Conservation (phyloP, 192 early-diverging fungal genomes). For the Coemansia aciculifera region DNA sequence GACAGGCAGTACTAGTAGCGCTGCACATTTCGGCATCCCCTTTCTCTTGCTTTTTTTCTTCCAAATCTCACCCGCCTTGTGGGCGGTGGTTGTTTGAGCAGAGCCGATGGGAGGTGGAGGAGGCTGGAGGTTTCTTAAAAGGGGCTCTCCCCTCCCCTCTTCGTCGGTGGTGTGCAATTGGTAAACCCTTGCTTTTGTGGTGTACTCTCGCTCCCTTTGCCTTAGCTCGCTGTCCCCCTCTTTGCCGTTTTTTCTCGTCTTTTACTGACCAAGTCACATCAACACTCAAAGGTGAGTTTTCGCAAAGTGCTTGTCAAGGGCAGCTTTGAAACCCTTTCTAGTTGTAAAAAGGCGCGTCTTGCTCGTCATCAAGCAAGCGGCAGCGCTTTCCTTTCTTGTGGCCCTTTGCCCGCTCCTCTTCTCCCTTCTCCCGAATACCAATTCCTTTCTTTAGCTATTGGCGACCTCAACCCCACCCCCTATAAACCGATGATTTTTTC, state of each 20-base stretch:
- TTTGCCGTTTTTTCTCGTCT: neutral
- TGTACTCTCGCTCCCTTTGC: neutral
- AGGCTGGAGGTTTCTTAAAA: slow-evolving; percentile 2
- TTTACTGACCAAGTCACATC: neutral
- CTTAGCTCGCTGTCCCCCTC: neutral
- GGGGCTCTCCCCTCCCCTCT: neutral
- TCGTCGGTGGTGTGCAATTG: neutral
- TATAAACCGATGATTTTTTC: neutral
- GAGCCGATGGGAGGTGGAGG: neutral
- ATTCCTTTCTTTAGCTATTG: neutral
- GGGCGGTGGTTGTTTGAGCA: neutral
- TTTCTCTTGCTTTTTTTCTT: neutral
- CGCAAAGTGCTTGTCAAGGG: neutral
- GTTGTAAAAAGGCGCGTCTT: too few species aligned
- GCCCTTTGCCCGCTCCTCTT: neutral
- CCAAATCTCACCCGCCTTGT: neutral
- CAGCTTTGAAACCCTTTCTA: neutral
- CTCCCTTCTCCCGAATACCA: neutral
- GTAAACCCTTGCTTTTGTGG: slow-evolving; percentile 1
- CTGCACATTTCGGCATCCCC: slow-evolving; percentile 5
- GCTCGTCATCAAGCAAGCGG: neutral
- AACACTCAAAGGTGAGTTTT: neutral
- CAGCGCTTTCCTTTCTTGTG: neutral
- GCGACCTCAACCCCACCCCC: neutral
- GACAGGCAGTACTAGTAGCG: slow-evolving; percentile 8